These are phyloP conservation scores for Ceriops decandra DNA, from an alignment of 345 rosid genomes.

Conservation along the genomic window DNA sequence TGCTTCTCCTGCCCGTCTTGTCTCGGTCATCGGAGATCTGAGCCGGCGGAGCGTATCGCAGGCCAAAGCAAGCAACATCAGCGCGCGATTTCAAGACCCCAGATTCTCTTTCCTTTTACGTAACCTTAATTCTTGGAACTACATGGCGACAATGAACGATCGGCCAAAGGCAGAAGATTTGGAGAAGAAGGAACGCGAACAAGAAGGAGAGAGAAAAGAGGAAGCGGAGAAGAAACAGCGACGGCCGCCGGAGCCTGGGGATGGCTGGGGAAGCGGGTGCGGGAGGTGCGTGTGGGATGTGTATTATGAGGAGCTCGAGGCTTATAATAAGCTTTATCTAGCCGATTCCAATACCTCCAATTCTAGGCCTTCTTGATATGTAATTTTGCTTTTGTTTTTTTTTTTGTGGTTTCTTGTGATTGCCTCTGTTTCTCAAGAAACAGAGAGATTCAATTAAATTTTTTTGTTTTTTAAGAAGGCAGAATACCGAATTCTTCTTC, in stretches of 20 bases:
- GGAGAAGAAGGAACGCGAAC: neutral
- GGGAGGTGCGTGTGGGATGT: constrained; percentile 95
- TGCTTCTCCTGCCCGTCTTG: neutral
- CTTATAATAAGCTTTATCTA: constrained; percentile 47
- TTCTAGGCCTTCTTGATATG: neutral
- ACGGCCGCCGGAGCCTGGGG: constrained; percentile 69
- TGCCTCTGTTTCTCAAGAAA: too few species aligned
- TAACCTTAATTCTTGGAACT: neutral
- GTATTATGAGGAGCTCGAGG: constrained; percentile 30
- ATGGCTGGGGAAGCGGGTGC: constrained; percentile 97
- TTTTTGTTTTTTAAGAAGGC: too few species aligned
- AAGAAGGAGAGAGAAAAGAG: constrained; percentile 13
- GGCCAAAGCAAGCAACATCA: neutral
- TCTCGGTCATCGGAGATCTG: constrained; percentile 11
- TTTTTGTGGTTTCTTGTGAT: neutral
- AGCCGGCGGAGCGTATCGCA: neutral
- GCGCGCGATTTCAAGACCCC: neutral
- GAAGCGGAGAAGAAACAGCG: constrained; percentile 9
- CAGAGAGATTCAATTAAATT: too few species aligned
- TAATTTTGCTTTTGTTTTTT: neutral
- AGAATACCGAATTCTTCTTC: too few species aligned
- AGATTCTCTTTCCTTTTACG: neutral
- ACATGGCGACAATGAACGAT: constrained; percentile 16
- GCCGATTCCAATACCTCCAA: constrained; percentile 20
- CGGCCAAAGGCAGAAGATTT: neutral